Evolutionary conservation across 2,329 filamentous ascomycete species (phyloP), one percentile per base, ranked within the genome.

Genomic region (Phaeomoniella chlamydospora): DNA sequence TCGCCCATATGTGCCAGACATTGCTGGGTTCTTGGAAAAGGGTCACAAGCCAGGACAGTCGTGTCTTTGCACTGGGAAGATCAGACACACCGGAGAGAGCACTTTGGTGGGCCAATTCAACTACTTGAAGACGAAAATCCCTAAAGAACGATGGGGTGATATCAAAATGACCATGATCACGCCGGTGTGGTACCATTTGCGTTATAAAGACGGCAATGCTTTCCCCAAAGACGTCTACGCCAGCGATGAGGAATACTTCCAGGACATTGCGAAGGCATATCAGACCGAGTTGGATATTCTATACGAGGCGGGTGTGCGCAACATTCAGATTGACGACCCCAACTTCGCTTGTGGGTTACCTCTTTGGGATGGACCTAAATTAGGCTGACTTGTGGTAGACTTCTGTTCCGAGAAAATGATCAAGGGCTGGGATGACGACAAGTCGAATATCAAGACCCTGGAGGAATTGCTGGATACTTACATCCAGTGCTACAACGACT

Each of bases 401-500:
- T 80, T 80, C 53, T 80, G 76, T 56, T 76, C 70, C 14, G 61
- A 74, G 39, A 68, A 73, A 49, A 79, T 80, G 67, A 65, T 77
- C 29, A 58, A 72, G 29, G 76, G 74, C 3, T 80, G 73, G 71
- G 67, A 66, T 19, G 68, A 68, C n/a, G 77, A 81, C 52, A 58
- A 65, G 36, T 67, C 72, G 48, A 80, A 82, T 51, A 67, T 67
- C 34, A 71, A 74, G 50, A 70, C 72, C 1, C 68, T 77, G 2
- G 75, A 80, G 31, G 72, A 75, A 45, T 72, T 81, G 18, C 67
- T 83, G 4, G 76, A 80, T 44, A 68, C 73, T 4, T 84, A 83
- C 55, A 78, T 84, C 49, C 59, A 65, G 33, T 69, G 81, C 41
- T 83, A 84, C 64, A 83, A 83, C 53, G 72, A 77, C 50, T 73